Evolutionary conservation across 208 protist species (phyloP), one percentile per base, ranked within the genome.

Genomic region (Wallacemonas sp.): DNA sequence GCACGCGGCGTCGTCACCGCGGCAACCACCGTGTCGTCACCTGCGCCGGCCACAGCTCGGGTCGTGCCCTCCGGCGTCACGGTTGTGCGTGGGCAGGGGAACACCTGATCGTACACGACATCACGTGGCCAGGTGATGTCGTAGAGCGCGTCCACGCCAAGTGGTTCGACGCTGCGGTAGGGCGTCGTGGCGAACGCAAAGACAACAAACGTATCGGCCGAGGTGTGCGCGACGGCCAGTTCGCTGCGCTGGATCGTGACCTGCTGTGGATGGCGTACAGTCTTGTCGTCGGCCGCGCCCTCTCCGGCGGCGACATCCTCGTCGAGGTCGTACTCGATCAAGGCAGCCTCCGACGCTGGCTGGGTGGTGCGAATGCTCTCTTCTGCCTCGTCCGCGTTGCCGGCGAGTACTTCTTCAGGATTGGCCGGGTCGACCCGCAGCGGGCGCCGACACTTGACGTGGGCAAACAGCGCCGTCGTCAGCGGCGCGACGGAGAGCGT

Each of bases 381-480:
- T n/a, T n/a, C n/a, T n/a, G n/a, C n/a, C n/a, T n/a, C n/a, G n/a
- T n/a, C n/a, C n/a, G n/a, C n/a, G n/a, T n/a, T n/a, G n/a, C n/a
- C n/a, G n/a, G n/a, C n/a, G n/a, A n/a, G n/a, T n/a, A n/a, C n/a
- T n/a, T n/a, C n/a, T n/a, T n/a, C n/a, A 6, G 24, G 21, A 12
- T 5, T n/a, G 10, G 4, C 13, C n/a, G 9, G 21, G 24, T 12
- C 46, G 8, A 24, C 10, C 34, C n/a, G 24, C 17, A 12, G 13
- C 15, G 24, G 24, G 36, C 39, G 21, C 9, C 36, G 34, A 12
- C 38, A 22, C n/a, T 33, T 62, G 17, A 48, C 34, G 38, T 17
- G 59, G 37, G 55, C 76, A 60, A 91, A 93, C 22, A 63, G 58
- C 66, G 68, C 70, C 15, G 81, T 93, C 24, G 17, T 50, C 5